Percentiles rank a stretch among this genome's conserved stretches.
Conservation (phyloP, 441 rosid species). For the Pelargonium citronellum region DNA sequence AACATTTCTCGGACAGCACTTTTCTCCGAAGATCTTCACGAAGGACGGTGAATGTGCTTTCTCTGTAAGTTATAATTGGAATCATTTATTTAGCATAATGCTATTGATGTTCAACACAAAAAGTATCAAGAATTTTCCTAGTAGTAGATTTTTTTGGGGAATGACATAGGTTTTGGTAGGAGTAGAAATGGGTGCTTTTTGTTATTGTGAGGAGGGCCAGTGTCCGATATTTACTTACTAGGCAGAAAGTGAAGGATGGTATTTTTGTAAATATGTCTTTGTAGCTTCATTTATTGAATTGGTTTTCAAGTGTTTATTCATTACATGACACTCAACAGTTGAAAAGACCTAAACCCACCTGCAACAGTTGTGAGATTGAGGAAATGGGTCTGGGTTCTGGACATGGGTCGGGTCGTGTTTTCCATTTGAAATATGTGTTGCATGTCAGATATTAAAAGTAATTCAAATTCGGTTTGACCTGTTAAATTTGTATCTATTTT, state of each 20-base stretch:
- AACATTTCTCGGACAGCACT: slow-evolving; percentile 66
- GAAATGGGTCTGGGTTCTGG: too few species aligned
- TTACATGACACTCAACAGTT: too few species aligned
- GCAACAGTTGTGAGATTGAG: neutral
- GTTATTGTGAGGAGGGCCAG: slow-evolving; percentile 22
- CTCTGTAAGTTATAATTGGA: slow-evolving; percentile 16
- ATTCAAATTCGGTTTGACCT: too few species aligned
- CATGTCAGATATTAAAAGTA: too few species aligned
- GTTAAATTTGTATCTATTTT: too few species aligned
- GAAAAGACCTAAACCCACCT: too few species aligned
- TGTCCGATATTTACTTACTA: slow-evolving; percentile 22
- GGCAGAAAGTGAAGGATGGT: slow-evolving; percentile 23
- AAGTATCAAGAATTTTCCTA: slow-evolving; percentile 15
- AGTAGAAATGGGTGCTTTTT: slow-evolving; percentile 23
- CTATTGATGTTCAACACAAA: slow-evolving; percentile 17
- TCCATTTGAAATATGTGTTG: too few species aligned
- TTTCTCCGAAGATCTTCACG: slow-evolving; percentile 91
- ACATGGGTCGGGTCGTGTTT: too few species aligned
- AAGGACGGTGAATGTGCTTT: slow-evolving; percentile 56
- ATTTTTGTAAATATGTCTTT: slow-evolving; percentile 40
- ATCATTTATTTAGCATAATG: slow-evolving; percentile 11
- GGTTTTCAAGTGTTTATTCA: slow-evolving; percentile 12
- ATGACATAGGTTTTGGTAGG: slow-evolving; percentile 22
- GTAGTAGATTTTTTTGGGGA: slow-evolving; percentile 16
- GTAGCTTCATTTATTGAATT: slow-evolving; percentile 27